Evolutionary conservation across 352 stramenopile species (phyloP).

Genomic region (Phytophthora crassamura): DNA sequence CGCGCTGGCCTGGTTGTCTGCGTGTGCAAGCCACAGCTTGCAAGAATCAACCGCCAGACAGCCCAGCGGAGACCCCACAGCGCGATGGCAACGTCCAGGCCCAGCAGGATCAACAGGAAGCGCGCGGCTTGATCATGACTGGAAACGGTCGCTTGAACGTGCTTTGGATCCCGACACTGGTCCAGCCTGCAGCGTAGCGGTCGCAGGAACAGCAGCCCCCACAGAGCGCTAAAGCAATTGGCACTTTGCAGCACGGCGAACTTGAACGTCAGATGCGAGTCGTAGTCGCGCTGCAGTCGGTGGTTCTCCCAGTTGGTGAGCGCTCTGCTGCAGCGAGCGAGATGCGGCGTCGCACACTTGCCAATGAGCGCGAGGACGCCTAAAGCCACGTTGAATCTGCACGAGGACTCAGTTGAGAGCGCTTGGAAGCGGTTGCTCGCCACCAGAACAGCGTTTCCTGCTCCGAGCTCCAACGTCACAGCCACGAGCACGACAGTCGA

Average conservation of each 20-base stretch:
- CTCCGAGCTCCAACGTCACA: conserved; percentile 35
- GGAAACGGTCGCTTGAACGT: conserved; percentile 27
- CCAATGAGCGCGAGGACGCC: conserved; percentile 44
- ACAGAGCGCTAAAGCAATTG: conserved; percentile 67
- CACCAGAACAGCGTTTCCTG: conserved; percentile 45
- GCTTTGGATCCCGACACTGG: conserved; percentile 24
- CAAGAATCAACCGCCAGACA: conserved; percentile 32
- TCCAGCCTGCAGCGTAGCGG: conserved; percentile 34
- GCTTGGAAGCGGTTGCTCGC: conserved; percentile 40
- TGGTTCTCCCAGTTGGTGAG: conserved; percentile 85
- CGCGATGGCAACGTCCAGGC: conserved; percentile 49
- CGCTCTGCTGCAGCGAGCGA: conserved; percentile 46
- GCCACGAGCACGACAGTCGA: conserved; percentile 33
- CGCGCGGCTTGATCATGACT: conserved; percentile 54
- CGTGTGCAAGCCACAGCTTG: not conserved
- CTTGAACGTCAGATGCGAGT: conserved; percentile 81
- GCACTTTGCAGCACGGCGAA: conserved; percentile 67
- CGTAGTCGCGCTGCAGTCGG: conserved; percentile 65
- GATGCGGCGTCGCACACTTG: conserved; percentile 26
- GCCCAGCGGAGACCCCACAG: conserved; percentile 57
- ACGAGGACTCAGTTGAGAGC: conserved; percentile 19
- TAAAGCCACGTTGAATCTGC: conserved; percentile 35
- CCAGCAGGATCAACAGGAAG: conserved; percentile 58
- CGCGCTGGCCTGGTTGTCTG: conserved; percentile 5
- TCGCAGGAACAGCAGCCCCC: conserved; percentile 57